These are phyloP conservation scores for Sutorius australiensis DNA, from an alignment of 768 basidiomycete species.

Conservation along the genomic window DNA sequence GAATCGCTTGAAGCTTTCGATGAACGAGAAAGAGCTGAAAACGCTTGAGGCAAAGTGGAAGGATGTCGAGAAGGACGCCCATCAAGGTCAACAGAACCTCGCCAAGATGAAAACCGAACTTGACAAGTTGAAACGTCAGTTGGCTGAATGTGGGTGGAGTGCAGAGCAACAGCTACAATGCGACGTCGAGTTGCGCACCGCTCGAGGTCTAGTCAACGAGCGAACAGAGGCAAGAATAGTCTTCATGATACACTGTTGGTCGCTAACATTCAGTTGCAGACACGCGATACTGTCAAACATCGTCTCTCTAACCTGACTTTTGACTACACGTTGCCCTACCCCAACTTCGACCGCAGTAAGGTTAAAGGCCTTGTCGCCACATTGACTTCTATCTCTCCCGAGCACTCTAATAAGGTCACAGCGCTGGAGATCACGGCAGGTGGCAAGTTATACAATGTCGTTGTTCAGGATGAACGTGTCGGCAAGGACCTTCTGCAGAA, in stretches of 20 bases:
- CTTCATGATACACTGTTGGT: background rate
- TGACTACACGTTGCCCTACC: slow-evolving; percentile 71
- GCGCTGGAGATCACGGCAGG: slow-evolving; percentile 94
- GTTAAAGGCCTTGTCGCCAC: slow-evolving; percentile 92
- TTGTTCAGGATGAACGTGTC: slow-evolving; percentile 86
- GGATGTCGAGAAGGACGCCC: slow-evolving; percentile 79
- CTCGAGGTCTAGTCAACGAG: slow-evolving; percentile 50
- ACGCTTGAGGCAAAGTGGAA: slow-evolving; percentile 76
- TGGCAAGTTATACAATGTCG: slow-evolving; percentile 85
- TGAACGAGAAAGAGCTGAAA: slow-evolving; percentile 76
- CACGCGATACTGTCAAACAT: slow-evolving; percentile 64
- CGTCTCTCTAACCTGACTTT: slow-evolving; percentile 75
- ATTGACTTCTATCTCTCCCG: slow-evolving; percentile 70
- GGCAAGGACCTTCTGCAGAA: slow-evolving; percentile 82
- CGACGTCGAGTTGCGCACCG: slow-evolving; percentile 48
- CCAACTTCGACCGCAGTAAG: slow-evolving; percentile 75
- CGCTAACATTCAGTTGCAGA: slow-evolving; percentile 38
- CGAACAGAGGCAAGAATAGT: slow-evolving; percentile 56
- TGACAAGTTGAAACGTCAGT: slow-evolving; percentile 47
- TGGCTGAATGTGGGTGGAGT: slow-evolving; percentile 71
- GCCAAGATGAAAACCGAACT: slow-evolving; percentile 56
- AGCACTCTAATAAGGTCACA: slow-evolving; percentile 75
- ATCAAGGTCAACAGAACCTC: slow-evolving; percentile 68
- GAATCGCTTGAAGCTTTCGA: slow-evolving; percentile 65
- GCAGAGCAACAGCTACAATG: slow-evolving; percentile 63